These are phyloP conservation scores for Botrytis elliptica DNA, from an alignment of 2,329 filamentous ascomycete genomes.

Conservation along the genomic window DNA sequence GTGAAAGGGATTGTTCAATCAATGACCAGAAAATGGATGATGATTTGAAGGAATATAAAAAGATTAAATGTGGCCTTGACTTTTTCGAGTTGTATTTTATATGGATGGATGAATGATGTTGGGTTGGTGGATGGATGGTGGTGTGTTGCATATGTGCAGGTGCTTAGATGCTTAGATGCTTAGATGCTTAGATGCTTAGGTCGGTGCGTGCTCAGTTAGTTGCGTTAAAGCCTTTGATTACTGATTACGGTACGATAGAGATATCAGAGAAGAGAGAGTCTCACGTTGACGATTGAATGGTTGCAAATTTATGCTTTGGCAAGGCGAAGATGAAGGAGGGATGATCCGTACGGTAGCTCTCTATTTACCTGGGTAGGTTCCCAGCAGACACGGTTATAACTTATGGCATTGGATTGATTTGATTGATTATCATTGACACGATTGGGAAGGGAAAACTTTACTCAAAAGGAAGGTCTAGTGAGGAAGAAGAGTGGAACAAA, in stretches of 20 bases:
- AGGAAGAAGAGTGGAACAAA: background rate
- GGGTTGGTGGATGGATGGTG: too few relatives aligned
- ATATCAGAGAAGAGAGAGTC: background rate
- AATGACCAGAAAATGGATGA: background rate
- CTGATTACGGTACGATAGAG: too few relatives aligned
- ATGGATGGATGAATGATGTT: background rate
- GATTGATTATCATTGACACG: background rate
- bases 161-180: background rate
- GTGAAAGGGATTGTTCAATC: conserved; percentile 7
- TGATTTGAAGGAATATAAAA: background rate
- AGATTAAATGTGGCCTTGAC: background rate
- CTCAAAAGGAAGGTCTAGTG: background rate
- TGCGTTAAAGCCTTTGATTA: background rate
- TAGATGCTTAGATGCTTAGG: background rate
- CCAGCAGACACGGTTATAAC: too few relatives aligned
- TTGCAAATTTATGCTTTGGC: background rate
- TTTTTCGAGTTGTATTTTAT: background rate
- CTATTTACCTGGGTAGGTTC: background rate
- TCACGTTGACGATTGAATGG: background rate
- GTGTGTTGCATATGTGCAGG: background rate
- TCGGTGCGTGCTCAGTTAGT: background rate
- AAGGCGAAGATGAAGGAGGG: background rate
- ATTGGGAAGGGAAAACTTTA: background rate
- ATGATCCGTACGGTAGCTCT: background rate
- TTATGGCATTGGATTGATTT: background rate